These are phyloP conservation scores for Dactylellina drechsleri DNA, from an alignment of 2,329 filamentous ascomycete genomes.

Conservation along the genomic window DNA sequence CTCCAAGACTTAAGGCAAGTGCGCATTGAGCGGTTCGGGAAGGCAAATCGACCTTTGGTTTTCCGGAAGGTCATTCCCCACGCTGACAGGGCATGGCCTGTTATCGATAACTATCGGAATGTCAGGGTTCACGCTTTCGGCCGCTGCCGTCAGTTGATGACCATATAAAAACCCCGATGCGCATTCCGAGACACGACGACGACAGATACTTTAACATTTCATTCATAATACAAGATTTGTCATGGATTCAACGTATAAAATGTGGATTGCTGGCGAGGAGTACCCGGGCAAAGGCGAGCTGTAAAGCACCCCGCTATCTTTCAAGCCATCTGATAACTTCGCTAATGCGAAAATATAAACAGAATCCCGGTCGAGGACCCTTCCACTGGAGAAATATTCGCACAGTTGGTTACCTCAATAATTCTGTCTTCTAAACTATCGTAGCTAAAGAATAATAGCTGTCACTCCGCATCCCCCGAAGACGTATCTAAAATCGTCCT, in stretches of 20 bases:
- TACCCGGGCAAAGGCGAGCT: constrained; percentile 63
- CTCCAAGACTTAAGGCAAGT: too few species aligned
- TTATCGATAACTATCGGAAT: background rate
- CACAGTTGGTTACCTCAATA: constrained; percentile 62
- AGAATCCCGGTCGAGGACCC: constrained; percentile 69
- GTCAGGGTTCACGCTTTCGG: background rate
- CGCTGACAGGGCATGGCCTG: too few species aligned
- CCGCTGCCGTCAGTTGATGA: background rate
- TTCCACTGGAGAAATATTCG: constrained; percentile 67
- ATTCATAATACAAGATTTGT: background rate
- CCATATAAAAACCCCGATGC: too few species aligned
- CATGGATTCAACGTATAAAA: constrained; percentile 17
- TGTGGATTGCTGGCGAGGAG: constrained; percentile 64
- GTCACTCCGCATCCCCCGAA: constrained; percentile 64
- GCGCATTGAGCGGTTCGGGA: too few species aligned
- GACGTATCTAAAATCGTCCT: constrained; percentile 64
- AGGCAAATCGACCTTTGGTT: too few species aligned
- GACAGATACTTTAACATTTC: too few species aligned
- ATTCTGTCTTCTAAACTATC: constrained; percentile 1
- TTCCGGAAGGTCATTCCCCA: constrained; percentile 16
- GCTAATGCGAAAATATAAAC: constrained; percentile 62
- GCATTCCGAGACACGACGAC: too few species aligned
- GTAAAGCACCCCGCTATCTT: constrained; percentile 61
- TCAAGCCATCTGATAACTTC: constrained; percentile 50
- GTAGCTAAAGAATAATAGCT: constrained; percentile 60